Conservation (phyloP, 78 protist genomes). For the Guillardia theta region DNA sequence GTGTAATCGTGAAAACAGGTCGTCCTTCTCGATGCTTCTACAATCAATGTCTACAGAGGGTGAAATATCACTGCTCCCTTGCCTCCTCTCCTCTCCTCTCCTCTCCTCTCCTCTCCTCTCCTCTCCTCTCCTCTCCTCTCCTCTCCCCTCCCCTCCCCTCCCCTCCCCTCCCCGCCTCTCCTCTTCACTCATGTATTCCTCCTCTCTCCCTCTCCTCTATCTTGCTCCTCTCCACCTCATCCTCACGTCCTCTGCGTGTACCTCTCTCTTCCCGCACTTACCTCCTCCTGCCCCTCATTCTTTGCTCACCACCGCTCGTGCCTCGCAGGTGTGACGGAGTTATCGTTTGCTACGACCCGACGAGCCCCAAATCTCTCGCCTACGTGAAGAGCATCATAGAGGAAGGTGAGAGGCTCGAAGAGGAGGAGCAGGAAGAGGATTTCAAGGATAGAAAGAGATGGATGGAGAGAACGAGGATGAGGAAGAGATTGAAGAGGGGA, state of each 20-base stretch:
- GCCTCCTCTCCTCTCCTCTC: neutral
- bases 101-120: neutral
- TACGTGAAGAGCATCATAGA: too few species aligned
- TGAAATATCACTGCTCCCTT: neutral
- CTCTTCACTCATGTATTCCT: neutral
- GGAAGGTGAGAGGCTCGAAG: neutral
- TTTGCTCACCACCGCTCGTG: too few species aligned
- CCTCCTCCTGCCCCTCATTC: neutral
- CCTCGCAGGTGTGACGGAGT: too few species aligned
- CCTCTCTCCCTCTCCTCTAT: neutral
- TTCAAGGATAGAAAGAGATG: neutral
- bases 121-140: neutral
- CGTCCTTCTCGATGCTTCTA: neutral
- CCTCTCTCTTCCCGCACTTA: neutral
- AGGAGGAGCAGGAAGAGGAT: neutral
- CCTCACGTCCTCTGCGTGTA: neutral
- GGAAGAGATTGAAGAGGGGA: neutral
- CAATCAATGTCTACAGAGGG: neutral
- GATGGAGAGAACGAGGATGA: neutral
- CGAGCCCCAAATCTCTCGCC: too few species aligned
- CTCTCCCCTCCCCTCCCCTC: neutral
- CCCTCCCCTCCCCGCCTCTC: neutral
- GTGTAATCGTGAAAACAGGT: neutral
- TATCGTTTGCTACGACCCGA: too few species aligned
- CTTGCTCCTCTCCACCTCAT: neutral